These are phyloP conservation scores for Verbena officinalis DNA, from an alignment of 257 asterid genomes.

Conservation along the genomic window DNA sequence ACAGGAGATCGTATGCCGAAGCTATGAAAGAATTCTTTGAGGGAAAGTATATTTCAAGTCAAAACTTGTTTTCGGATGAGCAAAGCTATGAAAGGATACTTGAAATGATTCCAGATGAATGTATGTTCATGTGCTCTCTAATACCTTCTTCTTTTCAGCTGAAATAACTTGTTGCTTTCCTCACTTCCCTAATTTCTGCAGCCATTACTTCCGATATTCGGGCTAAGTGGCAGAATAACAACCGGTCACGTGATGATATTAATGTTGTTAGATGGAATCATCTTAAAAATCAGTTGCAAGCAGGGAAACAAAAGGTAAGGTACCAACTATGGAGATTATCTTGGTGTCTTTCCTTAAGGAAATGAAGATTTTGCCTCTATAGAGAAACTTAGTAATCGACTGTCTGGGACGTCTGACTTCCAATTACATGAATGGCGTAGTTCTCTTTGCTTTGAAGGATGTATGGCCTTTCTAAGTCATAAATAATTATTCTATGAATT, in stretches of 20 bases:
- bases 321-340: constrained; percentile 3
- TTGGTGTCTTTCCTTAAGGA: neutral
- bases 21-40: constrained; percentile 73
- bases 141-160: constrained; percentile 14
- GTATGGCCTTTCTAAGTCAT: neutral
- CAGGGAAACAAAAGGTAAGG: constrained; percentile 82
- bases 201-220: constrained; percentile 81
- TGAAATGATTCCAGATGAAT: constrained; percentile 89
- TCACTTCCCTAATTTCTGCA: constrained; percentile 36
- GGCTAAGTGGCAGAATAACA: constrained; percentile 75
- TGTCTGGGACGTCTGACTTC: constrained; percentile 9
- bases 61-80: constrained; percentile 65
- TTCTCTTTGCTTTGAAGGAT: constrained; percentile 3
- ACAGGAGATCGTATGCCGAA: constrained; percentile 83
- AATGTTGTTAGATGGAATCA: constrained; percentile 76
- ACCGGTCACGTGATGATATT: constrained; percentile 67
- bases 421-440: constrained; percentile 6
- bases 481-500: constrained; percentile 23
- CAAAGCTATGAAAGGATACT: constrained; percentile 80
- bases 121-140: constrained; percentile 44
- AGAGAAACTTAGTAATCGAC: neutral
- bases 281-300: constrained; percentile 61
- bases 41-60: constrained; percentile 56
- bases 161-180: constrained; percentile 10
- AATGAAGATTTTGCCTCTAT: constrained; percentile 4